These are phyloP conservation scores for Xylaria sp. DNA, from an alignment of 2,329 filamentous ascomycete genomes.

Conservation along the genomic window DNA sequence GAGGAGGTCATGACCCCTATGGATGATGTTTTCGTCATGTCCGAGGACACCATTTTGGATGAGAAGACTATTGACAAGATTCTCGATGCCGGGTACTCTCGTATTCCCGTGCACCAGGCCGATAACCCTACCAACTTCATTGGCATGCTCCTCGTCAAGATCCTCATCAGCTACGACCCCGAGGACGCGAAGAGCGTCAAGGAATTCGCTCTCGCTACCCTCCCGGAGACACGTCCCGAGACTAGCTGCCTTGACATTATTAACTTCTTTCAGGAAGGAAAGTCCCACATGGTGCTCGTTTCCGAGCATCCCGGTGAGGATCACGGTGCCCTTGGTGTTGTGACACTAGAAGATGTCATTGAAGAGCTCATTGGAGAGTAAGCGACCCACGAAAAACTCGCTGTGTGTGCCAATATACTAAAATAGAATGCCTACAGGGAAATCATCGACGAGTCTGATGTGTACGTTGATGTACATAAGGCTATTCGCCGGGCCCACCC, in stretches of 20 bases:
- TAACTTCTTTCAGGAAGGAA: slow-evolving; percentile 99
- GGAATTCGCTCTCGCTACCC: slow-evolving; percentile 86
- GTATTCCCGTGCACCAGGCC: slow-evolving; percentile 88
- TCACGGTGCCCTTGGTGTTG: slow-evolving; percentile 83
- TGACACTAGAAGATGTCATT: slow-evolving; percentile 96
- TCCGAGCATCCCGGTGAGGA: slow-evolving; percentile 87
- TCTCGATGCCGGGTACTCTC: slow-evolving; percentile 86
- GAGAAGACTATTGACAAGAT: slow-evolving; percentile 94
- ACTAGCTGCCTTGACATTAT: slow-evolving; percentile 97
- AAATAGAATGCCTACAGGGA: slow-evolving; percentile 47
- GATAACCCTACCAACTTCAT: slow-evolving; percentile 84
- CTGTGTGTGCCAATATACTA: slow-evolving; percentile 7
- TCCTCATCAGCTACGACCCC: slow-evolving; percentile 96
- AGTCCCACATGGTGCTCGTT: slow-evolving; percentile 97
- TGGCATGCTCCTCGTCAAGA: slow-evolving; percentile 97
- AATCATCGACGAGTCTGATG: slow-evolving; percentile 98
- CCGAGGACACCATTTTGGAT: slow-evolving; percentile 88
- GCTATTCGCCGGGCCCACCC: slow-evolving; percentile 85
- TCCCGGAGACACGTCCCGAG: slow-evolving; percentile 90
- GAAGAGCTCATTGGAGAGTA: slow-evolving; percentile 97
- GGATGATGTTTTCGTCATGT: slow-evolving; percentile 94
- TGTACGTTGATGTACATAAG: slow-evolving; percentile 97
- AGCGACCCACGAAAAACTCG: slow-evolving; percentile 31
- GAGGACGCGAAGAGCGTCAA: slow-evolving; percentile 83
- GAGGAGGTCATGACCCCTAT: slow-evolving; percentile 98